Conservation (phyloP, 768 basidiomycete genomes). For the Cyclocybe aegerita region DNA sequence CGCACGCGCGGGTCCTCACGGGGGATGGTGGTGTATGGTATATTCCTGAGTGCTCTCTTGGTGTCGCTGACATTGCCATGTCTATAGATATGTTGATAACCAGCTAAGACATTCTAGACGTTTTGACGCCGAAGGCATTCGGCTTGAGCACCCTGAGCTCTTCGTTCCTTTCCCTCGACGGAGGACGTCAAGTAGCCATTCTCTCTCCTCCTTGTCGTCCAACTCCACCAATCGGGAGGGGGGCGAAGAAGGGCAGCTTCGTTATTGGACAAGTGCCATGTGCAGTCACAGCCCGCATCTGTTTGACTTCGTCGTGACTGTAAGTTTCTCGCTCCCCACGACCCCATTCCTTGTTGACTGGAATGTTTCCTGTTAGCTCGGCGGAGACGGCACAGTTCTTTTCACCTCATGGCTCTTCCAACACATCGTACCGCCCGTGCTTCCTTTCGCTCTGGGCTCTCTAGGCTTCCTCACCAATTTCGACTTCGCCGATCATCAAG, state of each 20-base stretch:
- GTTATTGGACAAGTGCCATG: conserved; percentile 98
- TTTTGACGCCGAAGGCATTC: conserved; percentile 90
- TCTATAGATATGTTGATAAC: conserved; percentile 84
- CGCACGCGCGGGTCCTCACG: conserved; percentile 60
- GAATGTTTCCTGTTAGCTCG: conserved; percentile 56
- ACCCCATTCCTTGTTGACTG: conserved; percentile 10
- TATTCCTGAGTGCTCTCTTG: not conserved
- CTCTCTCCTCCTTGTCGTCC: conserved; percentile 56
- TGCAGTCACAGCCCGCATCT: conserved; percentile 87
- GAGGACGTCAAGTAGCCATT: conserved; percentile 67
- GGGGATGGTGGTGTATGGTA: conserved; percentile 82
- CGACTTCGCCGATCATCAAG: conserved; percentile 83
- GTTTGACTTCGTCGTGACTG: conserved; percentile 97
- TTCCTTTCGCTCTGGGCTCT: conserved; percentile 95
- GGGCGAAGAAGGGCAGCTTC: conserved; percentile 81
- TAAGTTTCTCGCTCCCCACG: conserved; percentile 38
- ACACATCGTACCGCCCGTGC: conserved; percentile 95
- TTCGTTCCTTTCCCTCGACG: conserved; percentile 79
- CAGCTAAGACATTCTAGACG: conserved; percentile 87
- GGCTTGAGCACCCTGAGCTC: conserved; percentile 83
- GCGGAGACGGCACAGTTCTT: conserved; percentile 96
- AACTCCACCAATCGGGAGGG: conserved; percentile 43
- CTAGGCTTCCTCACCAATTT: conserved; percentile 98
- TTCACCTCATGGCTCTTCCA: conserved; percentile 99
- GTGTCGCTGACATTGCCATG: conserved; percentile 1